Evolutionary conservation across 2,329 filamentous ascomycete genomes (phyloP), one percentile per base, ranked within the genome.

Genomic region (Phoma sp.): DNA sequence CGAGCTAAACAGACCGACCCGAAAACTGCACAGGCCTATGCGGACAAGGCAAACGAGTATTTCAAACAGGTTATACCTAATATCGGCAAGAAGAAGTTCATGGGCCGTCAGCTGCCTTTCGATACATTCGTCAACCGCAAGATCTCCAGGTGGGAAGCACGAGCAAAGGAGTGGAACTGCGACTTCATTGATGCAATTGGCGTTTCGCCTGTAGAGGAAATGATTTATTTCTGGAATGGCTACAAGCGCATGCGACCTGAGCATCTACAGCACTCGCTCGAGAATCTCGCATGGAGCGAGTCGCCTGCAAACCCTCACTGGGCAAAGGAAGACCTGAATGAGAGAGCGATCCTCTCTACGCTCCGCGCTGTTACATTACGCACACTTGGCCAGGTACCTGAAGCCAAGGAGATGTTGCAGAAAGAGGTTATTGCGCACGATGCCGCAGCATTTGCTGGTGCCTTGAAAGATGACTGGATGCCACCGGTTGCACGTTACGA

Each of bases 201-300:
- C 0, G 82, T 90, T 3, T 89, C 87, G 55, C 95, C 95, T 0
- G 80, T 91, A 0, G 85, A 92, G 66, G 95, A 98, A 78, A 96
- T 98, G 89, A 87, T 89, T 10, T 96, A 93, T 72, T 86, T 98
- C 65, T 98, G 93, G 93, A 93, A 91, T 68, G 93, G 93, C 0
- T 86, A 86, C 64, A 93, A 90, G 75, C 86, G 91, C 49, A 96
- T 96, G 90, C 79, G 83, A 2, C 65, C 76, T 0, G 76, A 77
- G 0, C 84, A 93, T 55, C 78, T 96, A 11, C 79, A 88, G 42
- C 77, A 80, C 37, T 90, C 86, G 0, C 71, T 91, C 33, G 75
- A 71, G 0, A 82, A 83, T n/a, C 76, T 96, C 9, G 78, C 80
- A 0, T 96, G 91, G 77, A 86, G 88, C 54, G 86, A 91, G 64